Conservation (phyloP, 169 alveolate species). For the Plasmodium yoelii region DNA sequence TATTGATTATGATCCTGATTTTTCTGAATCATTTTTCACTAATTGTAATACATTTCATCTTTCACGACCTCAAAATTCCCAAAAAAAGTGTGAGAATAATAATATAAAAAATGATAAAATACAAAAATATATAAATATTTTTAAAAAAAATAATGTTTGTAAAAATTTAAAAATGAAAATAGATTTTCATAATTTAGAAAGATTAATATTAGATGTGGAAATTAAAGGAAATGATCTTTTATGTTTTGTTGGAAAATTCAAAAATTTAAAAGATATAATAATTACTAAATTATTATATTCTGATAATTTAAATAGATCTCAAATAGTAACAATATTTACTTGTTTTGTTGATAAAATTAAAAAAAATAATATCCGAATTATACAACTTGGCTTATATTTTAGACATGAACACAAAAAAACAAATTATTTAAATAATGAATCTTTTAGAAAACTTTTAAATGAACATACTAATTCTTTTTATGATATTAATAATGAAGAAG, state of each 20-base stretch:
- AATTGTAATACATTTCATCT: too few relatives aligned
- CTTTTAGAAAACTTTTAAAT: constrained; percentile 40
- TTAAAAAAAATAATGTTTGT: constrained; percentile 14
- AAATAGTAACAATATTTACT: constrained; percentile 54
- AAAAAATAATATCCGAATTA: constrained; percentile 32
- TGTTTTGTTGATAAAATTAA: constrained; percentile 61
- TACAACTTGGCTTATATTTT: constrained; percentile 54
- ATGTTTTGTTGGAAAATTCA: constrained; percentile 49
- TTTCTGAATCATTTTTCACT: too few relatives aligned
- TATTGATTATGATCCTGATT: constrained; percentile 4
- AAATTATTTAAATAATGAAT: constrained; percentile 42
- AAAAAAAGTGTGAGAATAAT: too few relatives aligned
- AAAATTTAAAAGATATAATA: constrained; percentile 64
- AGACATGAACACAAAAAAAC: constrained; percentile 46
- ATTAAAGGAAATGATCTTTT: constrained; percentile 66
- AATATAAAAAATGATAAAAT: neutral
- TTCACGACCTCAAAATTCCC: too few relatives aligned
- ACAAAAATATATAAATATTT: constrained; percentile 17
- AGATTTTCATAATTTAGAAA: constrained; percentile 22
- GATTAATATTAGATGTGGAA: constrained; percentile 56
- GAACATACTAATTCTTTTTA: constrained; percentile 9
- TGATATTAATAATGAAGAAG: constrained; percentile 52
- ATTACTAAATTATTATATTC: constrained; percentile 53
- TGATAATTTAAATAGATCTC: constrained; percentile 51
- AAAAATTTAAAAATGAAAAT: constrained; percentile 6